Percentiles rank a stretch among this genome's conserved stretches.
Evolutionary conservation across 116 monocot genomes (phyloP).

Genomic region (Zostera marina): DNA sequence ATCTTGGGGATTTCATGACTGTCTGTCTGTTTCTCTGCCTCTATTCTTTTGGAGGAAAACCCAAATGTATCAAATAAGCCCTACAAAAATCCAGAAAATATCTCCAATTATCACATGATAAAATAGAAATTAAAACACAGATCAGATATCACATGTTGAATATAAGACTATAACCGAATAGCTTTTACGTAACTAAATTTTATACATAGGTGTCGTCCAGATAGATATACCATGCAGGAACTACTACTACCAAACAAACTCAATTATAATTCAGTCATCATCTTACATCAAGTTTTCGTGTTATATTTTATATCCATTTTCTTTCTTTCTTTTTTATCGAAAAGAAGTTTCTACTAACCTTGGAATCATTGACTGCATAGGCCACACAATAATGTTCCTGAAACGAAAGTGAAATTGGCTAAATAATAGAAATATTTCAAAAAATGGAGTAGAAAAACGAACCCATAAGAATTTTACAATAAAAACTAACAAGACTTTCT

Average conservation of each 20-base stretch:
- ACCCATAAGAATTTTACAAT: no score
- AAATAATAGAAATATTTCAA: background rate
- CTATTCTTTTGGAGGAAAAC: background rate
- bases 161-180: no score
- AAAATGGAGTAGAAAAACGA: background rate
- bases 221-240: no score
- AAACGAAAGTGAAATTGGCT: conserved; percentile 1
- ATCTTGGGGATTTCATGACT: background rate
- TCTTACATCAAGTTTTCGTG: no score
- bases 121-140: background rate
- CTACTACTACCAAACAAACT: no score
- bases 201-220: no score
- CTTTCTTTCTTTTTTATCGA: background rate
- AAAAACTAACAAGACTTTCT: no score
- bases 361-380: conserved; percentile 67
- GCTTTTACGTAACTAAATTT: no score
- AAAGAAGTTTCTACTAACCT: conserved; percentile 36
- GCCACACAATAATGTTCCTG: conserved; percentile 98
- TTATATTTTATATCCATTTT: background rate
- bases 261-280: no score
- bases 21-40: no score
- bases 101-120: background rate
- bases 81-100: background rate
- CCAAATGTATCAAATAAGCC: background rate
- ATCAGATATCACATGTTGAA: background rate